Evolutionary conservation across 441 rosid species (phyloP).

Genomic region (Viola pubescens): DNA sequence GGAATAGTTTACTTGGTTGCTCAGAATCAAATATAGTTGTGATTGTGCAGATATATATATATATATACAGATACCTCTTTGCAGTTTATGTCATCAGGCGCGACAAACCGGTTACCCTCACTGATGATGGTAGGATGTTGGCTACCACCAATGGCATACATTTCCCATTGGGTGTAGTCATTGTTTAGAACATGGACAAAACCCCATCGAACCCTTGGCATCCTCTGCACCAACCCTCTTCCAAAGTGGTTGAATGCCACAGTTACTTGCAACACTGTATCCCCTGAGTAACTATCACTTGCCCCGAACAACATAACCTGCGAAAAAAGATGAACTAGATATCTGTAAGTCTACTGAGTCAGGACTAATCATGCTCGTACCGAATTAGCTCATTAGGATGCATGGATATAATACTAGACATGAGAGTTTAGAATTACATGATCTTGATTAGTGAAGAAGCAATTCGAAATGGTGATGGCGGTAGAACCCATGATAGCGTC

Average conservation of each 20-base stretch:
- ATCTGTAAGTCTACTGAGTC: background rate
- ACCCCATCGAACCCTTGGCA: conserved; percentile 22
- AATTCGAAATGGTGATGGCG: conserved; percentile 34
- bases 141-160: conserved; percentile 31
- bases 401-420: too few species aligned
- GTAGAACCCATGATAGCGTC: conserved; percentile 26
- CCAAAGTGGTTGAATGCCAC: conserved; percentile 31
- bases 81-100: conserved; percentile 5
- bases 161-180: conserved; percentile 23
- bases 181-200: conserved; percentile 25
- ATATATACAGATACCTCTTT: conserved; percentile 25
- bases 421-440: conserved; percentile 5
- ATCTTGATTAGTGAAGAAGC: conserved; percentile 24
- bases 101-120: conserved; percentile 27
- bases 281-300: conserved; percentile 11
- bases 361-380: background rate
- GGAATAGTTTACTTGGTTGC: too few species aligned
- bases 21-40: background rate
- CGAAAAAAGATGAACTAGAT: background rate
- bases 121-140: conserved; percentile 22
- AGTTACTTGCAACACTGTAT: conserved; percentile 22
- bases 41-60: too few species aligned
- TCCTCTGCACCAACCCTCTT: conserved; percentile 18
- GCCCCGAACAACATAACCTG: conserved; percentile 32
- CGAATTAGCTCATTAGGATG: background rate